These are phyloP conservation scores for Colletotrichum melonis DNA, from an alignment of 2,329 filamentous ascomycete genomes.

Conservation along the genomic window DNA sequence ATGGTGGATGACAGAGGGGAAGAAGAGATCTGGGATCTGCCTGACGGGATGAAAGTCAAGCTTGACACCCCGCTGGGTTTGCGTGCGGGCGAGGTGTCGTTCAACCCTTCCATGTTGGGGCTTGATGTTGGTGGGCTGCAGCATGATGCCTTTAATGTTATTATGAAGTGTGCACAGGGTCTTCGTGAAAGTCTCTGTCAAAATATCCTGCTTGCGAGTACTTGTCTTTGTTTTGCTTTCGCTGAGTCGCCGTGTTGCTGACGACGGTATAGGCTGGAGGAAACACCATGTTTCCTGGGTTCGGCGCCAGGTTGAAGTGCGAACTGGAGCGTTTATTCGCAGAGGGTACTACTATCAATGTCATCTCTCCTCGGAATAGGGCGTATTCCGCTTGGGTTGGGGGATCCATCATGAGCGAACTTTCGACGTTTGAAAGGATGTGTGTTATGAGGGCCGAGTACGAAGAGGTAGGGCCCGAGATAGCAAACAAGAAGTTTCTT, in stretches of 20 bases:
- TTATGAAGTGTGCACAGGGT: neutral
- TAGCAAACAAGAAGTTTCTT: conserved; percentile 4
- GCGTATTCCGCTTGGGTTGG: conserved; percentile 3
- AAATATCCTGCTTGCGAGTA: conserved; percentile 6
- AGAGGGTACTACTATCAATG: neutral
- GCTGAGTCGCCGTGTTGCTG: neutral
- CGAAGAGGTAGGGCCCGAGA: conserved; percentile 1
- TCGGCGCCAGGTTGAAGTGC: neutral
- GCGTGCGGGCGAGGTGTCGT: conserved; percentile 2
- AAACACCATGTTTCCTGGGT: neutral
- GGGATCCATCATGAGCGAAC: conserved; percentile 13
- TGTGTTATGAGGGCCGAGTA: conserved; percentile 8
- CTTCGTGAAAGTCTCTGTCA: neutral
- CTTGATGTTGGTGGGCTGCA: neutral
- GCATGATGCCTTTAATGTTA: neutral
- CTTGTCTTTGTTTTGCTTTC: neutral
- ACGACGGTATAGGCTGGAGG: conserved; percentile 3
- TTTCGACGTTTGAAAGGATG: conserved; percentile 5
- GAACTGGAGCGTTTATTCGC: neutral
- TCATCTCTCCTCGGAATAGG: neutral
- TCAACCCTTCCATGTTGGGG: neutral
- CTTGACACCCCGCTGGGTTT: conserved; percentile 4
- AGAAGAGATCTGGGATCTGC: neutral
- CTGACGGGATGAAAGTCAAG: neutral
- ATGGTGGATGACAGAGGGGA: neutral